Conservation (phyloP, 2,329 filamentous ascomycete genomes). For the Beauveria bassiana region DNA sequence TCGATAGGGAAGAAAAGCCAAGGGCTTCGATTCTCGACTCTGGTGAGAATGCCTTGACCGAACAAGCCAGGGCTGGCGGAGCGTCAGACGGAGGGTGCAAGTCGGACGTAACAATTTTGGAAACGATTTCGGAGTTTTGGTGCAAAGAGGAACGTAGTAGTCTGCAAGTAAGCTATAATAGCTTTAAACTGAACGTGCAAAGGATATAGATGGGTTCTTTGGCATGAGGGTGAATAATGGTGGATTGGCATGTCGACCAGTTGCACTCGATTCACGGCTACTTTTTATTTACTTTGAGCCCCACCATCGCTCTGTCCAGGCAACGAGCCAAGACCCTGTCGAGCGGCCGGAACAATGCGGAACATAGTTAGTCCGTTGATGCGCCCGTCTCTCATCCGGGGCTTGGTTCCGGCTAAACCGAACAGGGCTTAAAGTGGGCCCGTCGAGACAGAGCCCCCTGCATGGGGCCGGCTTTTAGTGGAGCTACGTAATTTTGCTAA, state of each 20-base stretch:
- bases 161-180: conserved; percentile 19
- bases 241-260: conserved; percentile 18
- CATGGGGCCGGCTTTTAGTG: not conserved
- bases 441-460: not conserved
- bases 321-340: conserved; percentile 21
- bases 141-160: conserved; percentile 18
- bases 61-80: conserved; percentile 22
- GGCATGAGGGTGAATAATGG: conserved; percentile 17
- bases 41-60: conserved; percentile 36
- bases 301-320: conserved; percentile 28
- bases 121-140: conserved; percentile 17
- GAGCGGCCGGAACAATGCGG: conserved; percentile 14
- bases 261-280: conserved; percentile 16
- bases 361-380: conserved; percentile 7
- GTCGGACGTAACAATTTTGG: conserved; percentile 23
- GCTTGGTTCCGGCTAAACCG: not conserved
- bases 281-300: conserved; percentile 40
- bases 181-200: conserved; percentile 14
- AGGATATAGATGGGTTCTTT: conserved; percentile 12
- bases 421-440: not conserved
- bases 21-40: conserved; percentile 41
- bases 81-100: not conserved
- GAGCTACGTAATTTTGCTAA: conserved; percentile 6
- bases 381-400: not conserved
- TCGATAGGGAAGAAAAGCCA: conserved; percentile 21